These are phyloP conservation scores for Thielaviopsis punctulata DNA, from an alignment of 2,329 filamentous ascomycete genomes.

Conservation along the genomic window DNA sequence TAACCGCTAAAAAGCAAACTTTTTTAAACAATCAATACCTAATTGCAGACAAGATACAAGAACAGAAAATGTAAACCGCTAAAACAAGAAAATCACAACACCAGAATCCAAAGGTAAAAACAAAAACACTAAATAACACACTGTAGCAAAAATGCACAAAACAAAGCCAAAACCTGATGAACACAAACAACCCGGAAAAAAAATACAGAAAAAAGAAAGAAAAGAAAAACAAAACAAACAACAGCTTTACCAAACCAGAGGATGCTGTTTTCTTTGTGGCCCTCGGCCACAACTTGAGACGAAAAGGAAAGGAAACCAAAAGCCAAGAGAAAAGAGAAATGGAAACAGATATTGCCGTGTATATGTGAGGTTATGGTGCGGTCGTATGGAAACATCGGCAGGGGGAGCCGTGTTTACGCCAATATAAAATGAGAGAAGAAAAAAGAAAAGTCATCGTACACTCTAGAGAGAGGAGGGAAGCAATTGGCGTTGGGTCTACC, in stretches of 20 bases:
- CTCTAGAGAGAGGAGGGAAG: not conserved
- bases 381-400: no score
- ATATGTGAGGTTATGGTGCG: not conserved
- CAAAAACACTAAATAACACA: slow-evolving; percentile 2
- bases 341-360: not conserved
- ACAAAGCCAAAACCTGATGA: not conserved
- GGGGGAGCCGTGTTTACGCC: no score
- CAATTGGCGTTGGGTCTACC: not conserved
- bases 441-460: slow-evolving; percentile 7
- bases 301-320: not conserved
- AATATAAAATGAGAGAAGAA: slow-evolving; percentile 2
- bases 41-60: not conserved
- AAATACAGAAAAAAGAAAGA: not conserved
- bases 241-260: not conserved
- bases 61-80: slow-evolving; percentile 1
- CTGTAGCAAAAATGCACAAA: slow-evolving; percentile 4
- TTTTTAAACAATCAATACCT: slow-evolving; percentile 9
- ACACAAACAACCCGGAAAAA: no score
- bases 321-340: not conserved
- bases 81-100: slow-evolving; percentile 5
- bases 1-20: slow-evolving; percentile 11
- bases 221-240: not conserved
- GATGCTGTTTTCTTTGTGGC: not conserved
- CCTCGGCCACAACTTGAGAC: not conserved
- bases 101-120: not conserved